Conservation (phyloP, 257 asterid genomes). For the Verbascum thapsus region DNA sequence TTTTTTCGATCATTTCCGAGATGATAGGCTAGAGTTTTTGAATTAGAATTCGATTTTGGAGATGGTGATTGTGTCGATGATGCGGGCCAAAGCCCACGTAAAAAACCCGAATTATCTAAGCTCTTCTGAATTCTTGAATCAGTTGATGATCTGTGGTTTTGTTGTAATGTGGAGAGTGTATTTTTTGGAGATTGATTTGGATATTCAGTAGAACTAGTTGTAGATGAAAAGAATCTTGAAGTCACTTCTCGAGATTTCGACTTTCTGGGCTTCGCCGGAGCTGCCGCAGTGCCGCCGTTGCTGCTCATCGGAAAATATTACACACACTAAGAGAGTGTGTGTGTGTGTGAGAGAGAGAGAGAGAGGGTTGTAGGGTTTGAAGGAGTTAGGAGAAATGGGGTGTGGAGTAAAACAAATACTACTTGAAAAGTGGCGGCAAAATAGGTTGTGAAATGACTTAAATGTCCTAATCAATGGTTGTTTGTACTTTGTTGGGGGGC, state of each 20-base stretch:
- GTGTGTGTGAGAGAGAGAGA: background rate
- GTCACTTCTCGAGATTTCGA: conserved; percentile 66
- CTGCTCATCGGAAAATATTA: conserved; percentile 38
- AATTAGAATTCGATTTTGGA: conserved; percentile 25
- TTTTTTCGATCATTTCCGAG: conserved; percentile 50
- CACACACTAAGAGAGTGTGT: conserved; percentile 12
- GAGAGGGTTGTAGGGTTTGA: background rate
- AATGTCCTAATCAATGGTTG: too few relatives aligned
- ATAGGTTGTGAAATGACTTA: conserved; percentile 40
- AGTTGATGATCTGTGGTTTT: conserved; percentile 42
- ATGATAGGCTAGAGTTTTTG: conserved; percentile 49
- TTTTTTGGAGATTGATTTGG: conserved; percentile 42
- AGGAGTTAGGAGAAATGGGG: conserved; percentile 31
- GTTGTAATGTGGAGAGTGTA: too few relatives aligned
- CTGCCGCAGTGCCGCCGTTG: conserved; percentile 36
- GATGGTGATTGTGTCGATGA: conserved; percentile 24
- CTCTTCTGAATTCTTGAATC: conserved; percentile 42
- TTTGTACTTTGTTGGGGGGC: too few relatives aligned
- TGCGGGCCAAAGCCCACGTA: conserved; percentile 77
- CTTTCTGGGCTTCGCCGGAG: conserved; percentile 40
- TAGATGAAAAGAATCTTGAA: conserved; percentile 61
- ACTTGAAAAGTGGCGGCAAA: conserved; percentile 74
- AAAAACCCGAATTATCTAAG: conserved; percentile 49
- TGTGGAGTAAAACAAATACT: conserved; percentile 48
- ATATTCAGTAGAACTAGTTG: conserved; percentile 29